Conservation (phyloP, 2,329 filamentous ascomycete genomes). For the Dendrostoma leiphaemia region DNA sequence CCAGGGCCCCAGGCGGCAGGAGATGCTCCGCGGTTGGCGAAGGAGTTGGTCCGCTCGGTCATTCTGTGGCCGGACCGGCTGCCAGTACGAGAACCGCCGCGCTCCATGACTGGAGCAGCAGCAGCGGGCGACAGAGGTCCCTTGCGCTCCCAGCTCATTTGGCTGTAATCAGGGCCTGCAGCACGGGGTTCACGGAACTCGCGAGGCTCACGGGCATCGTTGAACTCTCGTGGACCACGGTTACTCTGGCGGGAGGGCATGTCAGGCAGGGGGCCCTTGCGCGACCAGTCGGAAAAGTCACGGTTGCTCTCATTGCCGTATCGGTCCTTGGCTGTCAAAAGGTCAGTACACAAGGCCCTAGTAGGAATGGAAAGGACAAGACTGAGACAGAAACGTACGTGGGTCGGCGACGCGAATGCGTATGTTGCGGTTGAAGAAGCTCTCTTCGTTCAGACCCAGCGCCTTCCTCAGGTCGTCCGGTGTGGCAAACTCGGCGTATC, state of each 20-base stretch:
- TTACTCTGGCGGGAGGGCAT: constrained; percentile 42
- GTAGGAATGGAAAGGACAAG: too few relatives aligned
- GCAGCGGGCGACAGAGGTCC: constrained; percentile 76
- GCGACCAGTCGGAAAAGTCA: constrained; percentile 87
- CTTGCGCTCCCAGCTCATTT: constrained; percentile 83
- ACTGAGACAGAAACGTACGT: too few relatives aligned
- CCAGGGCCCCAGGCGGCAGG: constrained; percentile 69
- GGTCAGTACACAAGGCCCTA: constrained; percentile 42
- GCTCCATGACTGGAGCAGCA: constrained; percentile 46
- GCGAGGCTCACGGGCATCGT: constrained; percentile 67
- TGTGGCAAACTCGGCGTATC: constrained; percentile 90
- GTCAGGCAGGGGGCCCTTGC: constrained; percentile 70
- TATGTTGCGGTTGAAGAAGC: constrained; percentile 85
- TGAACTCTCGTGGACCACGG: constrained; percentile 48
- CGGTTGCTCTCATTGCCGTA: constrained; percentile 64
- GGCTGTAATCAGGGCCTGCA: constrained; percentile 13
- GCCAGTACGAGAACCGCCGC: constrained; percentile 50
- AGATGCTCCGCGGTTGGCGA: constrained; percentile 63
- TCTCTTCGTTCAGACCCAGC: constrained; percentile 74
- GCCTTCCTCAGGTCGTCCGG: constrained; percentile 91
- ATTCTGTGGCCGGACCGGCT: constrained; percentile 53
- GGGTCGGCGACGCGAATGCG: constrained; percentile 95
- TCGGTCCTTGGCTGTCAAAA: constrained; percentile 74
- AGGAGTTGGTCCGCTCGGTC: constrained; percentile 49
- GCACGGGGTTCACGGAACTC: constrained; percentile 37